Base-by-base conservation (phyloP, 2,329 filamentous ascomycete genomes). In the Zymoseptoria passerinii region DNA sequence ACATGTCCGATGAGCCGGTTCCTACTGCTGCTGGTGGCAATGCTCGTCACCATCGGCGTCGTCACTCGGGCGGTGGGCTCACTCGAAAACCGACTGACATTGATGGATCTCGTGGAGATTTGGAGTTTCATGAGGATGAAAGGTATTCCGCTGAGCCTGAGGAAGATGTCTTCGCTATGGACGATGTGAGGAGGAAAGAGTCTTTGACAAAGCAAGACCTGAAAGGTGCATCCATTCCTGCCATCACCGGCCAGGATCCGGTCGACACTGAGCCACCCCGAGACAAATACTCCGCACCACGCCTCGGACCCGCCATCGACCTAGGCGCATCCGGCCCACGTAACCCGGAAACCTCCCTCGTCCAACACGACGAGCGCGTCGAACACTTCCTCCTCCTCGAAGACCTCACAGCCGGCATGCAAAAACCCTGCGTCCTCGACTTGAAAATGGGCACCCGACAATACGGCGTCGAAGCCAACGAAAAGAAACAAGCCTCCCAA, bases 381-480 rank as follows among this genome's bases (percentile, higher is more conserved):
- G 90, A 96, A 68, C 95, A 92, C 71, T 99, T 99, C 71, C 78
- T 99, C 13, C 80, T 99, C 0, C 78, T 99, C 8, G 94, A 99
- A 74, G 94, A 99, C 71, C 81, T 99, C 52, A 99, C 94, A 1
- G 89, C 92, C 1, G 92, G 92, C 35, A 97, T 99, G 94, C 92
- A 90, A 71, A 86, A 89, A 54, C 94, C 94, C 4, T 97, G 94
- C 74, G 95, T 99, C 60, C 88, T 99, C 73, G 94, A 99, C 71
- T 79, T 99, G 62, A 99, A 99, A 72, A 99, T 99, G 94, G 94
- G 94, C 19, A 99, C 94, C 7, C 86, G 94, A 1, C 94, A 99
- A 71, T 97, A 96, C 71, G 94, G 94, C 7, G 85, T 97, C 10
- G 92, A 97, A 66, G 94, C 94, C 1, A 86, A 83, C 55, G 85